Base-by-base conservation (phyloP, 2,329 filamentous ascomycete genomes). In the Fusarium sp. region DNA sequence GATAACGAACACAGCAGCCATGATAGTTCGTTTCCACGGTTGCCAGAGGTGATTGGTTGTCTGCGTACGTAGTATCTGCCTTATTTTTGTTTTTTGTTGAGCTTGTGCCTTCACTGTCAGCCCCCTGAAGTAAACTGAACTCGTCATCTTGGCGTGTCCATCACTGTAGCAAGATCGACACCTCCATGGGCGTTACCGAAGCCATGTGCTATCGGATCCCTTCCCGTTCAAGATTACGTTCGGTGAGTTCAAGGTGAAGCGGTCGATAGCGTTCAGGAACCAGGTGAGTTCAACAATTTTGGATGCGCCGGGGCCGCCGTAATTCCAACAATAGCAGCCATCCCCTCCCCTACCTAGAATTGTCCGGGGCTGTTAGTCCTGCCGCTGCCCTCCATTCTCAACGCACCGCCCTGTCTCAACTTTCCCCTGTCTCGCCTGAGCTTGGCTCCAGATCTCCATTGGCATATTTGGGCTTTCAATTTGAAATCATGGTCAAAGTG, bases 301-400 rank as follows among this genome's bases (percentile, higher is more conserved):
- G 62, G 56, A 62, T 59, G 61, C 51, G 49, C 62, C 22, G 10
- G 63, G 59, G 17, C 55, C 62, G 51, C 58, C 62, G 60, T 67
- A 60, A 62, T 65, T 77, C 69, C 75, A 75, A 75, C 68, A 76
- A 77, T 73, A 75, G 66, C 61, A 77, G 67, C 66, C 16, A 42
- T 51, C 58, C 58, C 44, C 42, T 49, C 40, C 17, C n/a, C 24
- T 53, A 22, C 33, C 31, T 57, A 33, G 20, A 33, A 24, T 35
- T 24, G n/a, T 33, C 35, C 57, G 27, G 51, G 49, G 46, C 16
- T 20, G 56, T 46, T 62, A 60, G 49, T 33, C 20, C 33, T 36
- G 38, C 49, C 35, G 49, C 61, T 16, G 27, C 61, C 51, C 29
- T 46, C 27, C 49, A 57, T 46, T 56, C 49, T 5, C 49, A 64